These are phyloP conservation scores for Crithidia acanthocephali DNA, from an alignment of 208 protist species.

Conservation along the genomic window DNA sequence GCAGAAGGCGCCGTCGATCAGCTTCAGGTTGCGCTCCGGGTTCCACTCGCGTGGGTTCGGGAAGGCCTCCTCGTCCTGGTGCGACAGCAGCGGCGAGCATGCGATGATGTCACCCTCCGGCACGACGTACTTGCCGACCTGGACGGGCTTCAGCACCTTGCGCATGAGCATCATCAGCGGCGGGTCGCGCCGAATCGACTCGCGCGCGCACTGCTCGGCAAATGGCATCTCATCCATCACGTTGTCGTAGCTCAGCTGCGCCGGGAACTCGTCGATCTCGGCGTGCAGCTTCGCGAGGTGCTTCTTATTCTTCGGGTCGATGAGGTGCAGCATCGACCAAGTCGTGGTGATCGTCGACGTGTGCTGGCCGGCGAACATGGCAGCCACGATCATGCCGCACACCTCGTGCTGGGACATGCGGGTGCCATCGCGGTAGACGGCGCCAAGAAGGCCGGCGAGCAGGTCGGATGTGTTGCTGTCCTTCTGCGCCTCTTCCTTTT, in stretches of 20 bases:
- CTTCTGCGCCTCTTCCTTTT: conserved; percentile 82
- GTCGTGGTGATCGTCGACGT: conserved; percentile 91
- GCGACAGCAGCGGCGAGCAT: conserved; percentile 82
- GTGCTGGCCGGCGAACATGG: conserved; percentile 95
- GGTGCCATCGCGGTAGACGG: conserved; percentile 88
- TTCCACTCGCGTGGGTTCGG: conserved; percentile 83
- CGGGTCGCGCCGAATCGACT: conserved; percentile 93
- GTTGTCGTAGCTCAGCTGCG: conserved; percentile 86
- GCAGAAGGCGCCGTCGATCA: conserved; percentile 76
- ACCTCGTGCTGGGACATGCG: conserved; percentile 90
- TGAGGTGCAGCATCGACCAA: conserved; percentile 91
- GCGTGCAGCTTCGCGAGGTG: conserved; percentile 59
- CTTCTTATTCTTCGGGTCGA: conserved; percentile 70
- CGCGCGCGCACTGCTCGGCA: conserved; percentile 80
- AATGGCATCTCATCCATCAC: conserved; percentile 93
- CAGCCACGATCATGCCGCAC: conserved; percentile 91
- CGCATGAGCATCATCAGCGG: conserved; percentile 94
- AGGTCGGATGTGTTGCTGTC: conserved; percentile 85
- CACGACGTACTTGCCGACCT: conserved; percentile 83
- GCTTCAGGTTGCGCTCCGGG: conserved; percentile 87
- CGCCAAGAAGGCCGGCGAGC: conserved; percentile 82
- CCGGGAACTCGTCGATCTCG: conserved; percentile 85
- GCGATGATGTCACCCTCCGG: conserved; percentile 91
- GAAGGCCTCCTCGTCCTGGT: conserved; percentile 86
- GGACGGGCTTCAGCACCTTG: conserved; percentile 80